phyloP scores from a whole-genome alignment of 345 rosid genomes.

The Rhizophora apiculata region DNA sequence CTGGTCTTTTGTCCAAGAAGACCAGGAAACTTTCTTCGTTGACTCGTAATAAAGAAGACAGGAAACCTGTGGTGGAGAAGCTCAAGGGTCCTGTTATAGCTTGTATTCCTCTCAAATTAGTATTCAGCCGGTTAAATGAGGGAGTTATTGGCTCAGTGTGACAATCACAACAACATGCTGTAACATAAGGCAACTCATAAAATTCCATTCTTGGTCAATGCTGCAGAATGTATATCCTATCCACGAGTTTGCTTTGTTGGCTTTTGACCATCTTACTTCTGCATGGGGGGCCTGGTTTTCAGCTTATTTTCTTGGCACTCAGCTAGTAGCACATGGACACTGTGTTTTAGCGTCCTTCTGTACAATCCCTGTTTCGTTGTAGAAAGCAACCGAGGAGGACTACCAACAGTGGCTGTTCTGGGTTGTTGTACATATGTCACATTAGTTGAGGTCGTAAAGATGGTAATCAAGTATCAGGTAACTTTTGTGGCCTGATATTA shows the following conservation, averaged over 20 bases:
- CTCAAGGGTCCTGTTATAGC: conserved; percentile 63
- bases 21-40: conserved; percentile 75
- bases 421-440: conserved; percentile 25
- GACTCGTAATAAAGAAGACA: conserved; percentile 51
- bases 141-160: conserved; percentile 62
- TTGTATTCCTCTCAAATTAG: conserved; percentile 85
- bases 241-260: background rate
- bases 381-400: background rate
- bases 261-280: background rate
- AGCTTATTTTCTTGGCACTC: too few relatives aligned
- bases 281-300: background rate
- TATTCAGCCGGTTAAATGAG: conserved; percentile 83
- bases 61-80: conserved; percentile 45
- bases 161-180: conserved; percentile 13
- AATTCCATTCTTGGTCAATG: background rate
- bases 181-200: conserved; percentile 17
- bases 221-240: conserved; percentile 3
- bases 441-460: conserved; percentile 26
- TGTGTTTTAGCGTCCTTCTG: background rate
- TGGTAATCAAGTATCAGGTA: conserved; percentile 11
- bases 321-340: too few relatives aligned
- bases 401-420: conserved; percentile 4
- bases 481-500: conserved; percentile 7
- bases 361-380: conserved; percentile 6
- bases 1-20: conserved; percentile 52